Evolutionary conservation across 1,284 basidiomycete genomes (phyloP), one percentile per base, ranked within the genome.

Genomic region (Stereum hirsutum): DNA sequence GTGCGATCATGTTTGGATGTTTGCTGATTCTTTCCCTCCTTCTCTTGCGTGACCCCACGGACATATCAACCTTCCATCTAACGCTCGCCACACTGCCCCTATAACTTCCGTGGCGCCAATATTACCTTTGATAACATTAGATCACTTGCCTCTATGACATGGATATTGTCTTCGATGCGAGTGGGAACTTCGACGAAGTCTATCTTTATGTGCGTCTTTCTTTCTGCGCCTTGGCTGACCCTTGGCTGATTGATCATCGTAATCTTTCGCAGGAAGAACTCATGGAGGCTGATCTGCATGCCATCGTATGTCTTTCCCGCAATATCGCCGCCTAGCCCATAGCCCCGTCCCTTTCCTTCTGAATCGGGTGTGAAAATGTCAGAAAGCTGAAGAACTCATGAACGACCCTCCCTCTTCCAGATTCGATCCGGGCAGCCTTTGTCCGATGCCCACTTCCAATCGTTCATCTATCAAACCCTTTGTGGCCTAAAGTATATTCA

Each of bases 281-380:
- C 50, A 99, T 99, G 96, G 96, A 99, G 63, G 96, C 96, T 41
- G 96, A 99, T 74, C 74, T 99, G 15, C 96, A 99, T 58, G 96
- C 95, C 17, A 99, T 99, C 61, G 93, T 93, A 55, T 63, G 78
- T 56, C 49, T 37, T 25, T 27, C 20, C 35, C 19, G 45, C 23
- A n/a, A n/a, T n/a, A 30, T n/a, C 8, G 28, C 8, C 28, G 10
- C 28, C n/a, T 8, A 7, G 10, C 23, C 34, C 26, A 5, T 23
- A 20, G n/a, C 24, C 17, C 19, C 26, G 12, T 17, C n/a, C n/a
- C n/a, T n/a, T n/a, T 35, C 17, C 6, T 12, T 35, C 21, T 35
- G 33, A 35, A n/a, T n/a, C n/a, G n/a, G n/a, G n/a, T n/a, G n/a
- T n/a, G n/a, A n/a, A n/a, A n/a, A n/a, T 6, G 14, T 11, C 8